Percentiles rank a stretch among this genome's conserved stretches.
phyloP scores from a whole-genome alignment of 139 green algal species.

The Trebouxia sp. region DNA sequence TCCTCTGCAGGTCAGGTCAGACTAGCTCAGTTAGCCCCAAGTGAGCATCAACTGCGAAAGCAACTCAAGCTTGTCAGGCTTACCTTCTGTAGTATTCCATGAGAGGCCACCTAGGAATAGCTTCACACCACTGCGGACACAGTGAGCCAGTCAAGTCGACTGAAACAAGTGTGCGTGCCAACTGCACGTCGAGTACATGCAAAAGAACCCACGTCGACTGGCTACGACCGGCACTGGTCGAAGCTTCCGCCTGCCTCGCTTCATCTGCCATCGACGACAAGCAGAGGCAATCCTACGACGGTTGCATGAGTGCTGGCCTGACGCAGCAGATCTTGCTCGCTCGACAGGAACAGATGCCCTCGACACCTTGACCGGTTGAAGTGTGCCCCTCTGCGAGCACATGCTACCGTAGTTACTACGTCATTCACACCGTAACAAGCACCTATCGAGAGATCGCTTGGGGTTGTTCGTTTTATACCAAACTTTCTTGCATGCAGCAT shows the following conservation, averaged over 20 bases:
- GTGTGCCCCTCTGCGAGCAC: not conserved
- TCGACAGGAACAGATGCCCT: not conserved
- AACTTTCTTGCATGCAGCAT: not conserved
- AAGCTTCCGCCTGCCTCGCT: not conserved
- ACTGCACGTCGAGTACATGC: not conserved
- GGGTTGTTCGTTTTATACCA: not conserved
- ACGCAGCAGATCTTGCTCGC: not conserved
- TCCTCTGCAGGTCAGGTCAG: constrained; percentile 55
- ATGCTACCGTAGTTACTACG: not conserved
- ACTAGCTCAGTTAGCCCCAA: constrained; percentile 8
- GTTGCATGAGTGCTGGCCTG: not conserved
- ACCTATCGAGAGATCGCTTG: not conserved
- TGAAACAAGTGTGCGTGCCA: too few species aligned
- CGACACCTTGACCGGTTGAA: constrained; percentile 16
- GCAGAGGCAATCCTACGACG: not conserved
- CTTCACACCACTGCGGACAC: constrained; percentile 41
- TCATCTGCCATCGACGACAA: constrained; percentile 14
- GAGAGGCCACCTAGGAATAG: constrained; percentile 74
- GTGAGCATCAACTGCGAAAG: not conserved
- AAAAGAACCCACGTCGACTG: constrained; percentile 1
- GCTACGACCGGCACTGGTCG: not conserved
- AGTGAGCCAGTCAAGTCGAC: not conserved
- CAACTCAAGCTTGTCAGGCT: not conserved
- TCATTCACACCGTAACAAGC: not conserved
- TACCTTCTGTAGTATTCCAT: constrained; percentile 75